phyloP scores from a whole-genome alignment of 2,329 filamentous ascomycete species.

The Macrophomina pseudophaseolina region DNA sequence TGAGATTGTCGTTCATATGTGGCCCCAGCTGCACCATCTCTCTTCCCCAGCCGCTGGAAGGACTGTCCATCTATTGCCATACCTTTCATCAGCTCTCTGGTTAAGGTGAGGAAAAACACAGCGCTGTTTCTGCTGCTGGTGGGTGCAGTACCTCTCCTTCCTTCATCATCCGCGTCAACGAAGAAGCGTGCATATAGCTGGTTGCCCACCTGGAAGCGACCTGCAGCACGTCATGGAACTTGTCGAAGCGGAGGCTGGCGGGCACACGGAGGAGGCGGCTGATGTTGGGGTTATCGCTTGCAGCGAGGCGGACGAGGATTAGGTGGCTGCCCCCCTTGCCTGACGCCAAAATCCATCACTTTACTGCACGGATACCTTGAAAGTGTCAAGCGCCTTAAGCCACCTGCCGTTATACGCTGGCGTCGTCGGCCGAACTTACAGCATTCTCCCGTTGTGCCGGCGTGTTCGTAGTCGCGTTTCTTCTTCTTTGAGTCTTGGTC shows the following conservation, averaged over 20 bases:
- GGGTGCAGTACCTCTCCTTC: neutral
- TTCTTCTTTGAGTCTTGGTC: too few relatives aligned
- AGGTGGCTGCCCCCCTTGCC: constrained; percentile 5
- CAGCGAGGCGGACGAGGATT: constrained; percentile 1
- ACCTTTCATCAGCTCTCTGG: neutral
- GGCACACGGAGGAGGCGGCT: constrained; percentile 8
- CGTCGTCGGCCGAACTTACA: too few relatives aligned
- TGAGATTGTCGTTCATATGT: too few relatives aligned
- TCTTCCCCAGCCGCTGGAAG: too few relatives aligned
- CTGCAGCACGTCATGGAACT: constrained; percentile 12
- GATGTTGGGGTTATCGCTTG: constrained; percentile 6
- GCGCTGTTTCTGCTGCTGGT: too few relatives aligned
- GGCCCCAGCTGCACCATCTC: neutral
- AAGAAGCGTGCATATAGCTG: neutral
- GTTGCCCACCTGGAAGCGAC: constrained; percentile 17
- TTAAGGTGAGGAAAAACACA: neutral
- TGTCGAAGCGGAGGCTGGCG: neutral
- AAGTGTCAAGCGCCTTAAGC: too few relatives aligned
- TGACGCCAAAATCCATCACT: too few relatives aligned
- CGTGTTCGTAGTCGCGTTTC: too few relatives aligned
- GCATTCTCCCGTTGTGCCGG: too few relatives aligned
- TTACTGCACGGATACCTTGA: too few relatives aligned
- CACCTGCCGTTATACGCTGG: too few relatives aligned
- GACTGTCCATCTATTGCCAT: neutral
- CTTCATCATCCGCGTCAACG: neutral